Conservation (phyloP, 2,329 filamentous ascomycete genomes). For the Stemphylium beticola region DNA sequence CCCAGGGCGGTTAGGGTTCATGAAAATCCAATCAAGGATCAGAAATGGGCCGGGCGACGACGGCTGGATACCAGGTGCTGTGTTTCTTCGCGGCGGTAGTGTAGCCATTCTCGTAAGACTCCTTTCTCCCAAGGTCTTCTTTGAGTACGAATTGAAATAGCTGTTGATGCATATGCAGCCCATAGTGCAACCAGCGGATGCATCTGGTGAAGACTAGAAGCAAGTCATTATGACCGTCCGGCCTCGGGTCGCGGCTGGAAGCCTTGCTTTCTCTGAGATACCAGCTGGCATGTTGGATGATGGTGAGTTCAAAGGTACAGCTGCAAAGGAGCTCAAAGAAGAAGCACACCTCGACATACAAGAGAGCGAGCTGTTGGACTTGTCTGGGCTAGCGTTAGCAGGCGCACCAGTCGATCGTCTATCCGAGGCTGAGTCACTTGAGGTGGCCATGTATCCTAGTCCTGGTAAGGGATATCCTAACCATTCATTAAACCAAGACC, state of each 20-base stretch:
- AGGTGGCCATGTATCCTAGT: not conserved
- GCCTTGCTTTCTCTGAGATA: constrained; percentile 61
- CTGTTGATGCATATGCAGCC: constrained; percentile 46
- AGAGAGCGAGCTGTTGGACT: constrained; percentile 58
- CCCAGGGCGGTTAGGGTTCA: constrained; percentile 57
- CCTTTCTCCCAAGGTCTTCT: not conserved
- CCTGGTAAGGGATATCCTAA: not conserved
- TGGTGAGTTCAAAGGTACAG: constrained; percentile 58
- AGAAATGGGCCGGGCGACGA: constrained; percentile 42
- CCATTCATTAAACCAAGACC: constrained; percentile 46
- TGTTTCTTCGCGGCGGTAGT: constrained; percentile 65
- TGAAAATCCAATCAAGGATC: constrained; percentile 63
- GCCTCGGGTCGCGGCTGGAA: constrained; percentile 63
- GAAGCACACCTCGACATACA: constrained; percentile 62
- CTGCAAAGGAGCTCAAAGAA: constrained; percentile 63
- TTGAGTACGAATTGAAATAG: too few relatives aligned
- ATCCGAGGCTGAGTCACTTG: not conserved
- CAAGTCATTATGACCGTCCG: constrained; percentile 63
- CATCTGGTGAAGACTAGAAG: constrained; percentile 47
- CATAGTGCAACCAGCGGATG: constrained; percentile 59
- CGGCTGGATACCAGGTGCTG: constrained; percentile 59
- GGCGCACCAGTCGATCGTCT: not conserved
- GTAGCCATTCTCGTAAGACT: constrained; percentile 61
- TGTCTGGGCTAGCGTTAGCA: constrained; percentile 59
- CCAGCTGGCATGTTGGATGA: constrained; percentile 68